Base-by-base conservation (phyloP, 495 filamentous ascomycete genomes). In the Aspergillus cristatus region DNA sequence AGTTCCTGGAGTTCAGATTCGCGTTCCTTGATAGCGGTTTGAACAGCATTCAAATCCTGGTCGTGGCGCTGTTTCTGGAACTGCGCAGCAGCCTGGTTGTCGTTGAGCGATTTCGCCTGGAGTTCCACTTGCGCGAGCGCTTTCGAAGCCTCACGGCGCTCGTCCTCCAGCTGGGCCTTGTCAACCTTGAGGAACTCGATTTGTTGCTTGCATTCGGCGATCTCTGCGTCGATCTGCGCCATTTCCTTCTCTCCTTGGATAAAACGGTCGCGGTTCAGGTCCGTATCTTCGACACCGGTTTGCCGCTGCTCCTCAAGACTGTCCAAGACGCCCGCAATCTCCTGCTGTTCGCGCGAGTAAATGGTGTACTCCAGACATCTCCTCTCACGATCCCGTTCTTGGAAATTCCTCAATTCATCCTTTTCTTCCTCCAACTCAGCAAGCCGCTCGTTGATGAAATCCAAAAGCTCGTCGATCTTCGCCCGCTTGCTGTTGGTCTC, bases 391-490 rank as follows among this genome's bases (percentile, higher is more conserved):
- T 99, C 91, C 57, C 94, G 94, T 31, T 95, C 87, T 55, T 97
- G 89, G 47, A 82, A 99, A 13, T 76, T 87, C 20, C 84, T 74
- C 18, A 99, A 68, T 58, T 97, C 93, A 43, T 97, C 86, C 57
- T 95, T 97, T 55, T 99, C 91, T 56, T 94, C 88, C 57, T 97
- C 91, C 1, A 99, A 71, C 55, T 99, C 91, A 16, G 65, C 68
- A 18, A 99, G 70, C 15, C 91, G 79, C 50, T 90, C 84, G 43
- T 90, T 83, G 56, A 99, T 95, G 53, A 88, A 89, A 41, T 82
- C 78, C 2, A 99, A 69, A 3, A 86, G 62, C 54, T 95, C 91
- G 50, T 99, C 91, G 38, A 96, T 96, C 67, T 96, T 96, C 6
- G 75, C 64, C 31, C 88, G 80, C 63, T 94, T 97, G 58, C 83